Base-by-base conservation (phyloP, 2,329 filamentous ascomycete species). In the Coniosporium tulheliwenetii region DNA sequence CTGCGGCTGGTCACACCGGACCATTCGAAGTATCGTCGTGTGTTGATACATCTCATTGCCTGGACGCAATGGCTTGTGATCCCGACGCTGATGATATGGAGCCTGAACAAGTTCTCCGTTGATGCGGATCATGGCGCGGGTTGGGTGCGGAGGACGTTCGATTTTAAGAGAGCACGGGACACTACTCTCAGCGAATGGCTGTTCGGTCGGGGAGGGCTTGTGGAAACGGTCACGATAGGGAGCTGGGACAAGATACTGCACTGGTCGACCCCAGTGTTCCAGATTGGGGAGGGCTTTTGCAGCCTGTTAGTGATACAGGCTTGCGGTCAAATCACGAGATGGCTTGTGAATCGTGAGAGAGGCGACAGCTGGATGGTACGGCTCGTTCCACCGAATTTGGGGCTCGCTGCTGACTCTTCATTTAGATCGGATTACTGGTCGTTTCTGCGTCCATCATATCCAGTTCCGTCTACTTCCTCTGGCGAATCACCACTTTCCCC, bases 301-400 rank as follows among this genome's bases (percentile, higher is more conserved):
- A 96, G 85, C 55, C 66, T 98, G 51, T 66, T 96, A 42, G 87
- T 96, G 48, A 96, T 98, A 43, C 91, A 98, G 62, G 85, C 87
- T 13, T 81, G 84, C 10, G 91, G 91, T 0, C 89, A 95, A 59
- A 86, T 96, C 48, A 93, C 91, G 14, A 75, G 85, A 59, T 96
- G 86, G 80, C 73, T 96, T 29, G 89, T 96, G 41, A 96, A 96
- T 63, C 71, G 83, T 53, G 86, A 89, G 52, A 77, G 85, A 53
- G 93, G 87, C 53, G 91, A 98, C 64, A 93, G 80, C 46, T 96
- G 89, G 91, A 85, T 96, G 76, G 85, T 91, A 69, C 61, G 80
- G 69, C 26, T 36, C 34, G 41, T 29, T 30, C 16, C 8, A 39
- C 30, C 5, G 19, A 8, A 12, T 26, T 12, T 7, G 16, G 12